These are phyloP conservation scores for Colletotrichum cordylinicola DNA, from an alignment of 2,329 filamentous ascomycete species.

Conservation along the genomic window DNA sequence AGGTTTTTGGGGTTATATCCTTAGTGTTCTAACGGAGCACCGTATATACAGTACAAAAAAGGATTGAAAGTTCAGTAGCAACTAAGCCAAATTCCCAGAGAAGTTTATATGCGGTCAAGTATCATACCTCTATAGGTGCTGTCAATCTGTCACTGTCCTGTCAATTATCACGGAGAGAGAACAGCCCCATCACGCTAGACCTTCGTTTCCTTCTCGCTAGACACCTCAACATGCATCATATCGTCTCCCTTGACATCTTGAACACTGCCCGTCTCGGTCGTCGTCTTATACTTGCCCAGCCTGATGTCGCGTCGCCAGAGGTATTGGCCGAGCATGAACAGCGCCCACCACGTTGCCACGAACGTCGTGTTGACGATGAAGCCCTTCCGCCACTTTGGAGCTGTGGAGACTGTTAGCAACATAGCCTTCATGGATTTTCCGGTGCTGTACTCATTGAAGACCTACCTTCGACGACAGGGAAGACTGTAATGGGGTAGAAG, in stretches of 20 bases:
- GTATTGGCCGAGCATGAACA: constrained; percentile 4
- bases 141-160: fast-evolving
- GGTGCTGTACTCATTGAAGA: background rate
- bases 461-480: constrained; percentile 17
- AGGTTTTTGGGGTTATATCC: no score
- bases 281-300: background rate
- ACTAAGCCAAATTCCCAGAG: background rate
- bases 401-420: background rate
- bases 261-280: background rate
- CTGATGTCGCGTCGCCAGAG: background rate
- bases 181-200: background rate
- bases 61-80: background rate
- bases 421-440: fast-evolving
- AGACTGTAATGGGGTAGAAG: constrained; percentile 23
- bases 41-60: background rate
- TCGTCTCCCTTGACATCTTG: background rate
- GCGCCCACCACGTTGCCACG: background rate
- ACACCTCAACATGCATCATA: background rate
- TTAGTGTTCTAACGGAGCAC: no score
- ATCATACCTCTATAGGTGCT: background rate
- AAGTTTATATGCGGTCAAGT: background rate
- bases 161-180: background rate
- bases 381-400: constrained; percentile 21
- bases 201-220: background rate
- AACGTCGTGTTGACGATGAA: constrained; percentile 22